These are phyloP conservation scores for Jaltomata sinuosa DNA, from an alignment of 257 asterid genomes.

Conservation along the genomic window DNA sequence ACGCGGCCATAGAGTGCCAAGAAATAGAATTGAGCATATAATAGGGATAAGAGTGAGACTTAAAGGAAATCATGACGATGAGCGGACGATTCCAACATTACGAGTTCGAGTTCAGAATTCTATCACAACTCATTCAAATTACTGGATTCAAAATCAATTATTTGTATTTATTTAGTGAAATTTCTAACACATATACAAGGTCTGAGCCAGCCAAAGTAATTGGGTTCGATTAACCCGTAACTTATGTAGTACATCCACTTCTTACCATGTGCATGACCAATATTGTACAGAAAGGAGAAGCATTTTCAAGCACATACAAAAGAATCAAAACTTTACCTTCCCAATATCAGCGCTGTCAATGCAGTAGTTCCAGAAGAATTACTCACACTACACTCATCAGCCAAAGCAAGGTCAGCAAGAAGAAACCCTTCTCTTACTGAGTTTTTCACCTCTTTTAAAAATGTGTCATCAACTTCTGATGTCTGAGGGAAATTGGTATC, in stretches of 20 bases:
- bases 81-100: neutral
- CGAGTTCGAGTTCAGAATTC: neutral
- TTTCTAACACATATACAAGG: neutral
- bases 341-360: slow-evolving; percentile 48
- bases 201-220: neutral
- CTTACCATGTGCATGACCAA: neutral
- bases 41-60: neutral
- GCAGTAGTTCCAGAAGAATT: slow-evolving; percentile 77
- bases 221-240: neutral
- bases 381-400: slow-evolving; percentile 44
- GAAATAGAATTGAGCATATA: neutral
- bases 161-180: neutral
- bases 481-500: slow-evolving; percentile 48
- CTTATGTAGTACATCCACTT: neutral
- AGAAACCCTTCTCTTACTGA: slow-evolving; percentile 49
- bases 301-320: slow-evolving; percentile 10
- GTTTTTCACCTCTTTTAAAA: slow-evolving; percentile 21
- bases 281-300: neutral
- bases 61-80: neutral
- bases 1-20: slow-evolving; percentile 23
- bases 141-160: neutral
- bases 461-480: slow-evolving; percentile 32
- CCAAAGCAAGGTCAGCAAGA: slow-evolving; percentile 56
- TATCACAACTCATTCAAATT: neutral
- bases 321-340: slow-evolving; percentile 36